These are phyloP conservation scores for Leccinum olivaceoglutinosum DNA, from an alignment of 1,284 basidiomycete genomes.

Conservation along the genomic window DNA sequence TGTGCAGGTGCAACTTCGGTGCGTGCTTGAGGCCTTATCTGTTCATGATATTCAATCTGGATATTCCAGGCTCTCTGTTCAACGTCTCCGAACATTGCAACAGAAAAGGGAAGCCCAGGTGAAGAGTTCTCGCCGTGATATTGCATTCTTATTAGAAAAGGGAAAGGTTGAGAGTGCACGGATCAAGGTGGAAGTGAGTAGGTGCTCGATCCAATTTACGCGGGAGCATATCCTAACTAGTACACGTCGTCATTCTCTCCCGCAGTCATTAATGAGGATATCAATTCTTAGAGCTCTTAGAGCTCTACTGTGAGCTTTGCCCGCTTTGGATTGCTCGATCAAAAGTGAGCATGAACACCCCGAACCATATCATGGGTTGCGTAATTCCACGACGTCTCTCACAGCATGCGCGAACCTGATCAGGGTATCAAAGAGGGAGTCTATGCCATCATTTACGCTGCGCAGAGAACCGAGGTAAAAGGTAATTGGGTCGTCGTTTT, in stretches of 20 bases:
- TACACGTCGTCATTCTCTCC: background rate
- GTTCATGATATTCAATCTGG: slow-evolving; percentile 1
- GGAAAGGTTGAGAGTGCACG: slow-evolving; percentile 80
- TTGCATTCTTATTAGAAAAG: slow-evolving; percentile 72
- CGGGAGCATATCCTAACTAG: slow-evolving; percentile 6
- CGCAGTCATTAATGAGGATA: slow-evolving; percentile 80
- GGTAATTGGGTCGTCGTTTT: slow-evolving; percentile 39
- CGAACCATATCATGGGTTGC: background rate
- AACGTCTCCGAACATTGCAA: slow-evolving; percentile 84
- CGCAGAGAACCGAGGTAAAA: slow-evolving; percentile 87
- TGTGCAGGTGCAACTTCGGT: slow-evolving; percentile 64
- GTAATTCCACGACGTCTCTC: slow-evolving; percentile 5
- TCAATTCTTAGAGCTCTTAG: slow-evolving; percentile 85
- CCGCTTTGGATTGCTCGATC: slow-evolving; percentile 87
- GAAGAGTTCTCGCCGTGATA: slow-evolving; percentile 76
- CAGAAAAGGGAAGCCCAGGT: slow-evolving; percentile 93
- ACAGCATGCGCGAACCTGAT: slow-evolving; percentile 78
- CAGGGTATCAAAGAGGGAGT: slow-evolving; percentile 73
- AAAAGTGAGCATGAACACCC: slow-evolving; percentile 47
- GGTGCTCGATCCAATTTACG: slow-evolving; percentile 24
- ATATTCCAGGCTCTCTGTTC: slow-evolving; percentile 74
- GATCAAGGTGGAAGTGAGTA: slow-evolving; percentile 78
- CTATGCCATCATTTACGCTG: slow-evolving; percentile 82
- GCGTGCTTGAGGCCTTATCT: slow-evolving; percentile 13
- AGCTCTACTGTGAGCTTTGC: slow-evolving; percentile 94